Evolutionary conservation across 78 protist species (phyloP).

Genomic region (Cavenderia fasciculata): DNA sequence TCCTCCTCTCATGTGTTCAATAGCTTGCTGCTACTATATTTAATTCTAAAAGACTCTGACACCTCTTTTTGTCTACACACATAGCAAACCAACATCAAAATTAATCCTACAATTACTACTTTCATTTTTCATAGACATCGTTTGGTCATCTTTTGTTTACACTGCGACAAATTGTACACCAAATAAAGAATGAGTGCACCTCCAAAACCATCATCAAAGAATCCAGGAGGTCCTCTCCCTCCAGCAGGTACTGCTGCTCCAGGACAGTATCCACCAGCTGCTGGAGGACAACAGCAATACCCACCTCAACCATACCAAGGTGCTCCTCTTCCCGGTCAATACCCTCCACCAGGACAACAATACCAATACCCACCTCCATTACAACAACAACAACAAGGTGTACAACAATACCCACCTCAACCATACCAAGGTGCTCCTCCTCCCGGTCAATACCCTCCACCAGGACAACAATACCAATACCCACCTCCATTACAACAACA

Average conservation of each 20-base stretch:
- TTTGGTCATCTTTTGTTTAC: no score
- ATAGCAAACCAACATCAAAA: no score
- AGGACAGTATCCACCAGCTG: conserved; percentile 25
- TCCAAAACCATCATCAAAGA: conserved; percentile 5
- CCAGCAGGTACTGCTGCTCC: conserved; percentile 9
- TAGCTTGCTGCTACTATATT: no score
- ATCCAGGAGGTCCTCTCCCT: neutral
- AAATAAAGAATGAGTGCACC: neutral
- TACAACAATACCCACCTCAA: neutral
- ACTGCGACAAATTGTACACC: no score
- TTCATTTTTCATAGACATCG: no score
- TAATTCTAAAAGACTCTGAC: no score
- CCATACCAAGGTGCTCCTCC: neutral
- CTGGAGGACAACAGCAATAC: conserved; percentile 42
- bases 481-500: no score
- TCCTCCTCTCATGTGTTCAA: no score
- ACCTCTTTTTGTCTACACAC: no score
- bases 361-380: conserved; percentile 45
- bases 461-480: neutral
- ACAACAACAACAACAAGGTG: conserved; percentile 3
- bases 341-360: conserved; percentile 35
- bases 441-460: conserved; percentile 6
- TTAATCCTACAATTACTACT: no score
- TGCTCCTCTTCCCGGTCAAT: neutral
- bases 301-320: conserved; percentile 61